Evolutionary conservation across 1,284 basidiomycete species (phyloP).

Genomic region (Boletellus deceptivus): DNA sequence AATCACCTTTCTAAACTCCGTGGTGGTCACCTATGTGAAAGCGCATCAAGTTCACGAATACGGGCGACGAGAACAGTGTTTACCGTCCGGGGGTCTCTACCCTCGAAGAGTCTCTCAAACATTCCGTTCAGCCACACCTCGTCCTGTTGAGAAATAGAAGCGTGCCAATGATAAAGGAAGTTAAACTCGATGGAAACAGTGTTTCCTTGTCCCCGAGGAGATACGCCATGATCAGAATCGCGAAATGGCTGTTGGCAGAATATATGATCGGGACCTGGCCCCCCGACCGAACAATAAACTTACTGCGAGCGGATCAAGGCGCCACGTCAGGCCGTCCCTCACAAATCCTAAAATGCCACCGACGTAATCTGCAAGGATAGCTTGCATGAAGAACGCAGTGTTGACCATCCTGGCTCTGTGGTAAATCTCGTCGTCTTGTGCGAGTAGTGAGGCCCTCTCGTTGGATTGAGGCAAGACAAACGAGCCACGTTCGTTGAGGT

Average conservation of each 20-base stretch:
- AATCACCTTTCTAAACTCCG: constrained; percentile 43
- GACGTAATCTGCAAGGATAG: constrained; percentile 66
- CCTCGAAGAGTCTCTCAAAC: constrained; percentile 47
- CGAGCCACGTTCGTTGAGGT: constrained; percentile 62
- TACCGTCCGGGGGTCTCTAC: constrained; percentile 41
- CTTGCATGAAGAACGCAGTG: constrained; percentile 69
- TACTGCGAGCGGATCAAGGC: constrained; percentile 47
- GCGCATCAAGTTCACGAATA: constrained; percentile 7
- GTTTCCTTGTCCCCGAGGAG: constrained; percentile 70
- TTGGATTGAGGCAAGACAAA: constrained; percentile 30
- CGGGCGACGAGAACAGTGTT: constrained; percentile 4
- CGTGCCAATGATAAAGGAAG: constrained; percentile 74
- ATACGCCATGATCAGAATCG: constrained; percentile 22
- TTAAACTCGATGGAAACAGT: constrained; percentile 74
- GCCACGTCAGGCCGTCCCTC: constrained; percentile 46
- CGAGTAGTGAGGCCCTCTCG: constrained; percentile 32
- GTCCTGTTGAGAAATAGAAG: constrained; percentile 60
- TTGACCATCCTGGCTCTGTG: constrained; percentile 74
- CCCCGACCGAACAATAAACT: constrained; percentile 7
- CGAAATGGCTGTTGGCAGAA: constrained; percentile 20
- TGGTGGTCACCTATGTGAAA: constrained; percentile 37
- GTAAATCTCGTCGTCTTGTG: constrained; percentile 76
- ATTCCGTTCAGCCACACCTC: constrained; percentile 54
- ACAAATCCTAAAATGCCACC: constrained; percentile 53
- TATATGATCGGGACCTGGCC: neutral